Conservation (phyloP, 371 early-diverging fungal species). For the Apophysomyces sp. region DNA sequence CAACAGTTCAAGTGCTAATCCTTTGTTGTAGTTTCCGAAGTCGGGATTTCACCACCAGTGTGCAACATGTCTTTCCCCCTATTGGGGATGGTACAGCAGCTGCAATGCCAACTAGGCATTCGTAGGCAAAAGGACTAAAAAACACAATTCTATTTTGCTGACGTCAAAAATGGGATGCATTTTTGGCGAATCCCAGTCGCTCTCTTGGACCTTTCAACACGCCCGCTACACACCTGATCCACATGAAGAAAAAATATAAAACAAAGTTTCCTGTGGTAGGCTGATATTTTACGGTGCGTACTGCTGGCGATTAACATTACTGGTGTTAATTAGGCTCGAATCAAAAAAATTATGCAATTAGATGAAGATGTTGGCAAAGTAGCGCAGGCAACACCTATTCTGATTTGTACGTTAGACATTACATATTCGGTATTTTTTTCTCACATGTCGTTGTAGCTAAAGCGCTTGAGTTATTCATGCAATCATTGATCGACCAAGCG, state of each 20-base stretch:
- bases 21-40: no score
- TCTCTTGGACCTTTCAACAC: neutral
- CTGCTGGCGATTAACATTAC: conserved; percentile 4
- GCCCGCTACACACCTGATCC: neutral
- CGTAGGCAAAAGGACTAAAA: no score
- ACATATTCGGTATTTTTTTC: conserved; percentile 1
- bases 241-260: conserved; percentile 87
- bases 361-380: conserved; percentile 99
- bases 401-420: conserved; percentile 76
- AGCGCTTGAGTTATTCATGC: conserved; percentile 94
- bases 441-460: conserved; percentile 60
- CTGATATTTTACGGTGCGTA: neutral
- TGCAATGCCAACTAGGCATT: neutral
- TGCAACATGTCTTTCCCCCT: no score
- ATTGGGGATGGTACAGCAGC: no score
- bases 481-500: conserved; percentile 84
- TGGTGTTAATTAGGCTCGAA: conserved; percentile 79
- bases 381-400: conserved; percentile 95
- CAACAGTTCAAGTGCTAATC: no score
- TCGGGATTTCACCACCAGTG: no score
- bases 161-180: no score
- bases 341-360: conserved; percentile 99
- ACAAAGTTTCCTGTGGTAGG: conserved; percentile 89
- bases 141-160: no score
- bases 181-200: neutral